Conservation (phyloP, 2,329 filamentous ascomycete species). For the Aspergillus flavus region DNA sequence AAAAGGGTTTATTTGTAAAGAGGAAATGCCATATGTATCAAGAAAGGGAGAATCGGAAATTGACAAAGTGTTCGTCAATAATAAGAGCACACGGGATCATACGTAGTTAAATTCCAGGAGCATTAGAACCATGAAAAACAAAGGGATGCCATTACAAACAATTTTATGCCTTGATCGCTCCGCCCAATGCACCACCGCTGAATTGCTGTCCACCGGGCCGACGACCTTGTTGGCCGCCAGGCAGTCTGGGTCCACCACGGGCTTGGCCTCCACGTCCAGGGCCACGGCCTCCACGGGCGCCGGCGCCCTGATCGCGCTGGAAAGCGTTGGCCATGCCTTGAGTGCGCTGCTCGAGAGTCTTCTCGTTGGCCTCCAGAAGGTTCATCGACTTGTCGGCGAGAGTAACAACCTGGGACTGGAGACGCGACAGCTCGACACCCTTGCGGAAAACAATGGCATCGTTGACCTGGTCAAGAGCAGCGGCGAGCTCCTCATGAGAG, state of each 20-base stretch:
- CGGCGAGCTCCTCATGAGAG: slow-evolving; percentile 95
- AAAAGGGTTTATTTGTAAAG: slow-evolving; percentile 25
- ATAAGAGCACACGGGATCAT: slow-evolving; percentile 23
- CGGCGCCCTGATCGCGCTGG: slow-evolving; percentile 84
- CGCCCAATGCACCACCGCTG: slow-evolving; percentile 53
- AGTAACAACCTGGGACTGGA: slow-evolving; percentile 92
- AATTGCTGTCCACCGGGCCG: slow-evolving; percentile 54
- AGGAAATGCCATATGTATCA: slow-evolving; percentile 21
- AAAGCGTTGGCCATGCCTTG: slow-evolving; percentile 95
- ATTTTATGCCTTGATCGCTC: slow-evolving; percentile 53
- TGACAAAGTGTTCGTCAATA: slow-evolving; percentile 7
- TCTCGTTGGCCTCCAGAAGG: slow-evolving; percentile 96
- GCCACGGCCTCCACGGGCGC: slow-evolving; percentile 65
- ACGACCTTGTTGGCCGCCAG: slow-evolving; percentile 45
- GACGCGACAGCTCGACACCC: slow-evolving; percentile 93
- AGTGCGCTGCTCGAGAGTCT: slow-evolving; percentile 94
- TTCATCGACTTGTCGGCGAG: slow-evolving; percentile 94
- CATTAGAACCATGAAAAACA: slow-evolving; percentile 27
- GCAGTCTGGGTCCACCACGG: slow-evolving; percentile 41
- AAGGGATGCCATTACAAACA: slow-evolving; percentile 37
- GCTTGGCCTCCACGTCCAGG: slow-evolving; percentile 43
- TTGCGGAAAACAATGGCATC: slow-evolving; percentile 98
- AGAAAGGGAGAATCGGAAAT: slow-evolving; percentile 12
- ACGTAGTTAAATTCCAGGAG: slow-evolving; percentile 27
- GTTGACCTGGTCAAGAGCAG: slow-evolving; percentile 96